These are phyloP conservation scores for Russula ochroleuca DNA, from an alignment of 768 basidiomycete species.

Conservation along the genomic window DNA sequence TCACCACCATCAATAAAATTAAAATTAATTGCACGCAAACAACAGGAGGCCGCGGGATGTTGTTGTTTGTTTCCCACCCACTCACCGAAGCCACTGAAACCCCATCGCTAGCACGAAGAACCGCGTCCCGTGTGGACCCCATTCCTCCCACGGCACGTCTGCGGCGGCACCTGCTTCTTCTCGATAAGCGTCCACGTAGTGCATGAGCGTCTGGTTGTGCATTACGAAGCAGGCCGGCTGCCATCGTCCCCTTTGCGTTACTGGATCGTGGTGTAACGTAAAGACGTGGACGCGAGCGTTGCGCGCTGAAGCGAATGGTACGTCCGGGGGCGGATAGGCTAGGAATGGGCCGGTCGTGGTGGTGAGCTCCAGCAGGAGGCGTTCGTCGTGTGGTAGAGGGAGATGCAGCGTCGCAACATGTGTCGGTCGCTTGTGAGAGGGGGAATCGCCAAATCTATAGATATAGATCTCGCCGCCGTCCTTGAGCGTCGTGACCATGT, in stretches of 20 bases:
- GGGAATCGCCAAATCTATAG: conserved; percentile 37
- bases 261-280: conserved; percentile 29
- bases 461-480: conserved; percentile 41
- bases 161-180: conserved; percentile 8
- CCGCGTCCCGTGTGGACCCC: conserved; percentile 39
- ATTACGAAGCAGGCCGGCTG: conserved; percentile 34
- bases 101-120: conserved; percentile 31
- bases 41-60: neutral
- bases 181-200: conserved; percentile 7
- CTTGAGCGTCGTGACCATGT: conserved; percentile 39
- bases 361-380: conserved; percentile 24
- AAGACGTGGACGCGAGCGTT: conserved; percentile 33
- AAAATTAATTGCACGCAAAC: no score
- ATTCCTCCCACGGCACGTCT: conserved; percentile 37
- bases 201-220: conserved; percentile 35
- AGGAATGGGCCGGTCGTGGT: conserved; percentile 35
- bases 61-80: neutral
- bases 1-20: neutral
- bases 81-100: conserved; percentile 40
- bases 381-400: conserved; percentile 25
- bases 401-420: conserved; percentile 32
- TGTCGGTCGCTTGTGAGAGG: neutral
- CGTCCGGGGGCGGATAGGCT: neutral
- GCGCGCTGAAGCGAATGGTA: conserved; percentile 29
- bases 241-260: conserved; percentile 13